These are phyloP conservation scores for Arctostaphylos glauca DNA, from an alignment of 148 eudicot genomes.

Conservation along the genomic window DNA sequence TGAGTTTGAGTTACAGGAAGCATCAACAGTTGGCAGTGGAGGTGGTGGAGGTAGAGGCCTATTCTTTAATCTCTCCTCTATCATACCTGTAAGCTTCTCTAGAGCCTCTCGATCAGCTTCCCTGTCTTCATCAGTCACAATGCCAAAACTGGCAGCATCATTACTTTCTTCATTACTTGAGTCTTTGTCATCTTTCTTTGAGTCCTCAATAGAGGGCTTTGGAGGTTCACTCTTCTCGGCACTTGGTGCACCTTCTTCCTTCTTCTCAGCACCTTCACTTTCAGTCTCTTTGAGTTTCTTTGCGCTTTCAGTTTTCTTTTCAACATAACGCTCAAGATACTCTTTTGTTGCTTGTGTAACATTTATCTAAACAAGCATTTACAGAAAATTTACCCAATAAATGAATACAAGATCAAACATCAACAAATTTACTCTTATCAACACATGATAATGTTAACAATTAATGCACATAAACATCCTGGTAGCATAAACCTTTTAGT, in stretches of 20 bases:
- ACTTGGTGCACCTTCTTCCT: conserved; percentile 39
- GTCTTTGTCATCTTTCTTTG: conserved; percentile 51
- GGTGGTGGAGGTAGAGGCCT: conserved; percentile 73
- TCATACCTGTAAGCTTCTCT: conserved; percentile 63
- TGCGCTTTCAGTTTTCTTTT: conserved; percentile 60
- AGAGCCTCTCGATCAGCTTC: conserved; percentile 66
- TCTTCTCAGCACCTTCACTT: conserved; percentile 52
- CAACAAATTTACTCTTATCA: not conserved
- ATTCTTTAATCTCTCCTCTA: conserved; percentile 78
- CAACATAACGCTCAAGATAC: conserved; percentile 69
- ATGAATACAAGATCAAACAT: not conserved
- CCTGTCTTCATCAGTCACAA: conserved; percentile 77
- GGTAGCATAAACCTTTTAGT: not conserved
- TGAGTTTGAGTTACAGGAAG: conserved; percentile 40
- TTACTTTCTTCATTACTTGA: conserved; percentile 49
- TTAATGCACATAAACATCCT: not conserved
- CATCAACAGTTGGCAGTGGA: conserved; percentile 54
- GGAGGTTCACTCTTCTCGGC: conserved; percentile 45
- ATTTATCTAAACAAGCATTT: conserved; percentile 52
- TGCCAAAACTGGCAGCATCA: conserved; percentile 61
- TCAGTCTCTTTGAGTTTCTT: conserved; percentile 42
- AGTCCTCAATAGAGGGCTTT: conserved; percentile 51
- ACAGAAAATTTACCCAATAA: conserved; percentile 8
- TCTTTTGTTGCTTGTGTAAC: conserved; percentile 68
- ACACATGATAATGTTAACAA: not conserved